Evolutionary conservation across 352 stramenopile genomes (phyloP).

Genomic region (Pythium chondricola): DNA sequence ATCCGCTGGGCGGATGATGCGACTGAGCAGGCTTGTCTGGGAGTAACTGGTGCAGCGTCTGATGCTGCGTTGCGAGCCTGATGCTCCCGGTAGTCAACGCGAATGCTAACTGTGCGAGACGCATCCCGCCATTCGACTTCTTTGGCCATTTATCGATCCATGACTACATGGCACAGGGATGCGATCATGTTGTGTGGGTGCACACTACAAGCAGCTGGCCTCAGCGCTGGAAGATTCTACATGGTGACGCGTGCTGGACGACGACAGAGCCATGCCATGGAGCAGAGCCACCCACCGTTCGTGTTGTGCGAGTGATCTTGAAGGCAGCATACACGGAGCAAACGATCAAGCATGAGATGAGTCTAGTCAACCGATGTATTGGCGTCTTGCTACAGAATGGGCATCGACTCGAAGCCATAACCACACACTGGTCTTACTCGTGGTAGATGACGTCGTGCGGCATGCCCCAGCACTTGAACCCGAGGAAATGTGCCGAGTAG

Average conservation of each 20-base stretch:
- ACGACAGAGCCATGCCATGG: constrained; percentile 6
- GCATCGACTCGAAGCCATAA: too few relatives aligned
- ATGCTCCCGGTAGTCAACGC: constrained; percentile 6
- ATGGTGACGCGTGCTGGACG: constrained; percentile 13
- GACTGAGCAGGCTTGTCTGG: constrained; percentile 12
- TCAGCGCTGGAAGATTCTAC: constrained; percentile 15
- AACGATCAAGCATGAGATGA: too few relatives aligned
- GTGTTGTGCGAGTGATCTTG: constrained; percentile 8
- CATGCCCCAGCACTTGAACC: constrained; percentile 46
- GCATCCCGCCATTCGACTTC: constrained; percentile 11
- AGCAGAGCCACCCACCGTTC: constrained; percentile 7
- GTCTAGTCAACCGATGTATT: too few relatives aligned
- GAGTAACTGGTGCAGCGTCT: constrained; percentile 13
- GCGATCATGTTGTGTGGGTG: constrained; percentile 5
- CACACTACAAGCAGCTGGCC: constrained; percentile 3
- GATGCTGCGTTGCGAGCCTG: constrained; percentile 13
- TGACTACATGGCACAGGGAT: constrained; percentile 7
- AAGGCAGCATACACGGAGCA: too few relatives aligned
- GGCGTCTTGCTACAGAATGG: too few relatives aligned
- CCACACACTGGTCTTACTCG: too few relatives aligned
- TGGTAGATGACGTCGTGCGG: constrained; percentile 34
- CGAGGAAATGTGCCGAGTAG: constrained; percentile 39
- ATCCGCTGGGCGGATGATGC: constrained; percentile 10
- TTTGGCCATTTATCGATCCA: constrained; percentile 16
- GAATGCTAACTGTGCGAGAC: constrained; percentile 14